Evolutionary conservation across 2,329 filamentous ascomycete genomes (phyloP).

Genomic region (Xylariomycetidae sp.): DNA sequence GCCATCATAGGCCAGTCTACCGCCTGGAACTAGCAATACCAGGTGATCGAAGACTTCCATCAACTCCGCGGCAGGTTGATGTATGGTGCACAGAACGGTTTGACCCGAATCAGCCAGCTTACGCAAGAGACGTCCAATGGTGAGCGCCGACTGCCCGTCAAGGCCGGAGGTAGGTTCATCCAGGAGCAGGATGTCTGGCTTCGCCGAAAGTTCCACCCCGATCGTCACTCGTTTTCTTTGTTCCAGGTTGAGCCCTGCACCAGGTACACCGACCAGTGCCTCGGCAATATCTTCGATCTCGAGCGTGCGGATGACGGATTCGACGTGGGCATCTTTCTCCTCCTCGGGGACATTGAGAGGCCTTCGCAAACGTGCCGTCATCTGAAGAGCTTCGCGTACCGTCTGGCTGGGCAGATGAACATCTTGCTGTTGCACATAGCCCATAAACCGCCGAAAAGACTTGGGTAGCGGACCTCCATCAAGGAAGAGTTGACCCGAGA

Average conservation of each 20-base stretch:
- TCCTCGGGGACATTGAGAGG: constrained; percentile 1
- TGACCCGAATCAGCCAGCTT: constrained; percentile 46
- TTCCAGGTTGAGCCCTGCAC: constrained; percentile 29
- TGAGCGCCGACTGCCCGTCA: constrained; percentile 67
- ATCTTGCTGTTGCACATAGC: constrained; percentile 12
- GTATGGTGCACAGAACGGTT: constrained; percentile 37
- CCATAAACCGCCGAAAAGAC: constrained; percentile 5
- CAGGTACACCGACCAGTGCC: constrained; percentile 3
- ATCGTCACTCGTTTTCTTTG: constrained; percentile 57
- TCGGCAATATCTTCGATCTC: constrained; percentile 9
- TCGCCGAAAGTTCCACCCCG: constrained; percentile 67
- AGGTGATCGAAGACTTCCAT: constrained; percentile 44
- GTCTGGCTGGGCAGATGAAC: constrained; percentile 8
- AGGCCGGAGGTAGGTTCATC: constrained; percentile 72
- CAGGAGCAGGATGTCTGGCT: constrained; percentile 62
- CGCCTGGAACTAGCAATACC: constrained; percentile 46
- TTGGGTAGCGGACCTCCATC: constrained; percentile 6
- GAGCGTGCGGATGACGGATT: constrained; percentile 7
- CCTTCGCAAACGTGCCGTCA: constrained; percentile 7
- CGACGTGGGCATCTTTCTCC: constrained; percentile 10
- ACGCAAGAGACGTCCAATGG: constrained; percentile 61
- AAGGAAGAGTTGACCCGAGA: constrained; percentile 7
- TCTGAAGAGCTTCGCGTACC: constrained; percentile 9
- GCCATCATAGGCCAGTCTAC: constrained; percentile 52
- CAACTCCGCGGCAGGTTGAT: constrained; percentile 35